Percentiles rank a stretch among this genome's conserved stretches.
phyloP scores from a whole-genome alignment of 1,284 basidiomycete species.

The Cryptococcus deneoformans region DNA sequence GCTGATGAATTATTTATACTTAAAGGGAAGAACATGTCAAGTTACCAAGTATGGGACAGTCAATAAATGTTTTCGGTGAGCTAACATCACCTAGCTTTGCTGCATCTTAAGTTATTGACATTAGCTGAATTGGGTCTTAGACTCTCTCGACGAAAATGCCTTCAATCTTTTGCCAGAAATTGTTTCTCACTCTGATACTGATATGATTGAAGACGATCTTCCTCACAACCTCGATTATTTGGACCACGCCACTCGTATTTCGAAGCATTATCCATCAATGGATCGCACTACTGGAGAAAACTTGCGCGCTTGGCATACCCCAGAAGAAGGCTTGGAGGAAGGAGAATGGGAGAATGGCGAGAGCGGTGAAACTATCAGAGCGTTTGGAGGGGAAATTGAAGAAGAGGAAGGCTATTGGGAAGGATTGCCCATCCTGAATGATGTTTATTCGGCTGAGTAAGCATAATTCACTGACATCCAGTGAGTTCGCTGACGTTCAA shows the following conservation, averaged over 20 bases:
- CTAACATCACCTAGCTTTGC: not conserved
- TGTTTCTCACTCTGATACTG: conserved; percentile 74
- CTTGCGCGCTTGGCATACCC: conserved; percentile 40
- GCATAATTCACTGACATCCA: conserved; percentile 2
- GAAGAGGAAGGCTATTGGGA: conserved; percentile 72
- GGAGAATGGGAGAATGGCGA: conserved; percentile 37
- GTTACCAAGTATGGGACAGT: conserved; percentile 26
- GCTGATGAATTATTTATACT: not conserved
- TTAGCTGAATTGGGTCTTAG: conserved; percentile 68
- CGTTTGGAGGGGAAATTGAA: conserved; percentile 53
- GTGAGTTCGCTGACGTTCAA: not conserved
- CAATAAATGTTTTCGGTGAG: conserved; percentile 40
- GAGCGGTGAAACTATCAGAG: conserved; percentile 79
- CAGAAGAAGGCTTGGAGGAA: conserved; percentile 15
- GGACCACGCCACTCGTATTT: conserved; percentile 58
- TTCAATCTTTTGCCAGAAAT: conserved; percentile 68
- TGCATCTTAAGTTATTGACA: not conserved
- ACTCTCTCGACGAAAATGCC: conserved; percentile 78
- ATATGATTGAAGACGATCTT: conserved; percentile 88
- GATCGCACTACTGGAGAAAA: conserved; percentile 59
- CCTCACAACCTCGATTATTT: conserved; percentile 86
- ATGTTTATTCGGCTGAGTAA: conserved; percentile 43
- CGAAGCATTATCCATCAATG: conserved; percentile 54
- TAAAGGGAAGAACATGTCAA: conserved; percentile 2
- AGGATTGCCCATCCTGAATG: conserved; percentile 52